Percentiles rank a stretch among this genome's conserved stretches.
Conservation (phyloP, 2,329 filamentous ascomycete genomes). For the Ustulina deusta region DNA sequence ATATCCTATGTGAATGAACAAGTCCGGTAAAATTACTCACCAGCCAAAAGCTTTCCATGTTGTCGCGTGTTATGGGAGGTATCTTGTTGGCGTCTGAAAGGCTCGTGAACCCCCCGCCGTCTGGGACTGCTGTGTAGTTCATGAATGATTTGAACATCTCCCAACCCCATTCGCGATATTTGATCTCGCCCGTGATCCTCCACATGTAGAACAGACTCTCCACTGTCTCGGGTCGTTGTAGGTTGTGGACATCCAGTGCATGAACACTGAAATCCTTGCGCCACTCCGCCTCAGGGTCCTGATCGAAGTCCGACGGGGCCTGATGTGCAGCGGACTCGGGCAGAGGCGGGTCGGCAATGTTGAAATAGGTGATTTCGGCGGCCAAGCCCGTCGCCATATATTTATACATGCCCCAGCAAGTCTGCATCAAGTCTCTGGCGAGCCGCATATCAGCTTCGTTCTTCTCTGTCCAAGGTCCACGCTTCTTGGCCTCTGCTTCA, state of each 20-base stretch:
- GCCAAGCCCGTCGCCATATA: slow-evolving; percentile 91
- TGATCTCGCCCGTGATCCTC: slow-evolving; percentile 90
- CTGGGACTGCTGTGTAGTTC: slow-evolving; percentile 82
- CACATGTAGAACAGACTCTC: slow-evolving; percentile 99
- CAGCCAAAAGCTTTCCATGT: slow-evolving; percentile 99
- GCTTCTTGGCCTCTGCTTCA: slow-evolving; percentile 79
- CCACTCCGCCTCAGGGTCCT: slow-evolving; percentile 71
- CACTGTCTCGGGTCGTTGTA: slow-evolving; percentile 96
- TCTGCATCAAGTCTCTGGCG: slow-evolving; percentile 91
- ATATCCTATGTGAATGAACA: background rate
- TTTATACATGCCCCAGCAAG: slow-evolving; percentile 98
- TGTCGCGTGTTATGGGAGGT: slow-evolving; percentile 79
- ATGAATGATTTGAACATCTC: slow-evolving; percentile 96
- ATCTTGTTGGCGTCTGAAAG: slow-evolving; percentile 79
- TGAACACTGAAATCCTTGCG: slow-evolving; percentile 84
- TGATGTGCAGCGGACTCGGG: slow-evolving; percentile 67
- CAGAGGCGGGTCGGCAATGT: slow-evolving; percentile 75
- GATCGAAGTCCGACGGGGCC: slow-evolving; percentile 63
- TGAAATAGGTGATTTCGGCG: slow-evolving; percentile 93
- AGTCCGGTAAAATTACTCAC: slow-evolving; percentile 61
- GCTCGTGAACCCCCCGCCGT: slow-evolving; percentile 85
- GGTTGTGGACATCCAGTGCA: slow-evolving; percentile 85
- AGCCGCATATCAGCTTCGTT: slow-evolving; percentile 90
- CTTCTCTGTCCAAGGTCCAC: slow-evolving; percentile 77
- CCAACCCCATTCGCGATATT: slow-evolving; percentile 97